A percentile compares a stretch with the other conserved stretches of the same genome.
Conservation (phyloP, 2,329 filamentous ascomycete genomes). For the Lecanicillium sp. region DNA sequence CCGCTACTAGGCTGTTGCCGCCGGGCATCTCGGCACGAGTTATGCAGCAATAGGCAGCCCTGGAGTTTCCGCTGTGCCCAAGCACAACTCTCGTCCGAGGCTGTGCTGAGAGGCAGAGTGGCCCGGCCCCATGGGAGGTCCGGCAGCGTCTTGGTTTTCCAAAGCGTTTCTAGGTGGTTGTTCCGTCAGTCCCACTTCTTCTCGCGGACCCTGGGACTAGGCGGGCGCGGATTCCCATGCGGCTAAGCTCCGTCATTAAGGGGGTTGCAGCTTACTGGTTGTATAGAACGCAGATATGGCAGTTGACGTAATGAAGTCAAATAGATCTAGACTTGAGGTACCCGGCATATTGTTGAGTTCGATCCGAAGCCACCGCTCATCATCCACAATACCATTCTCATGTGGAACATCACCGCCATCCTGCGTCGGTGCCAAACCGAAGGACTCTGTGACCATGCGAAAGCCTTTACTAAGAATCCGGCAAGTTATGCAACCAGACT, state of each 20-base stretch:
- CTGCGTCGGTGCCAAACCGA: not conserved
- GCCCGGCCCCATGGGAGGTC: not conserved
- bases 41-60: slow-evolving; percentile 1
- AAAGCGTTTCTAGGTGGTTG: not conserved
- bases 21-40: not conserved
- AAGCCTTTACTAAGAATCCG: not conserved
- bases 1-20: not conserved
- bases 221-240: too few species aligned
- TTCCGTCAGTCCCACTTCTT: too few species aligned
- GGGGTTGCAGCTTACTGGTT: not conserved
- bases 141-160: not conserved
- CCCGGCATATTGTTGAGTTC: not conserved
- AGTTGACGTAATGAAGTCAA: not conserved
- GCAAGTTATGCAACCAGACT: slow-evolving; percentile 1
- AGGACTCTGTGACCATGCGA: too few species aligned
- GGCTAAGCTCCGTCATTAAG: too few species aligned
- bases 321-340: not conserved
- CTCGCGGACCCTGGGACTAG: too few species aligned
- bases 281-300: not conserved
- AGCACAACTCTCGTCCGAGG: not conserved
- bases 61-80: not conserved
- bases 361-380: slow-evolving; percentile 2
- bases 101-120: not conserved
- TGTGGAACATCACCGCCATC: not conserved
- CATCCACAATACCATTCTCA: too few species aligned